These are phyloP conservation scores for Diplodia intermedia DNA, from an alignment of 2,329 filamentous ascomycete species.

Conservation along the genomic window DNA sequence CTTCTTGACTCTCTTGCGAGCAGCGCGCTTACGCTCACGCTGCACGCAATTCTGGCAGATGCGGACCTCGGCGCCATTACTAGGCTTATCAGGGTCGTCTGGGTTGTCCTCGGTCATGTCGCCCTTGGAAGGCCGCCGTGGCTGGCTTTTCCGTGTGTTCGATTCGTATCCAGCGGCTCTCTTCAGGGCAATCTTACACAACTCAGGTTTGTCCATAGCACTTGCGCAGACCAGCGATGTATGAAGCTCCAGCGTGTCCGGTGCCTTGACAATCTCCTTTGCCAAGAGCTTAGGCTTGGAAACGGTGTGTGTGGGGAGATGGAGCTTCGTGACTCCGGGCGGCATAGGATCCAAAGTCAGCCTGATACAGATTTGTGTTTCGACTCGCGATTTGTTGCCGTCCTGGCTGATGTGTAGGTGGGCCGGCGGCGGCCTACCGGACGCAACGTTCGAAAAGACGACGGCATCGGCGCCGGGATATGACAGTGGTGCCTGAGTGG, in stretches of 20 bases:
- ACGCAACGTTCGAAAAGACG: background rate
- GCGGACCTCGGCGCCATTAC: slow-evolving; percentile 90
- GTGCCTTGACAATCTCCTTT: slow-evolving; percentile 71
- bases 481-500: slow-evolving; percentile 2
- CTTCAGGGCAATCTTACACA: slow-evolving; percentile 70
- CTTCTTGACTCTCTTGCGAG: slow-evolving; percentile 91
- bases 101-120: slow-evolving; percentile 56
- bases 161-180: slow-evolving; percentile 59
- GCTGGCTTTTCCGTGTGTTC: slow-evolving; percentile 42
- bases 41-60: slow-evolving; percentile 93
- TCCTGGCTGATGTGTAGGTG: slow-evolving; percentile 24
- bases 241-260: slow-evolving; percentile 79
- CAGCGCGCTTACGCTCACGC: slow-evolving; percentile 87
- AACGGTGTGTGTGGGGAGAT: slow-evolving; percentile 88
- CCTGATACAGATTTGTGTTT: slow-evolving; percentile 92
- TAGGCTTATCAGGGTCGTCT: slow-evolving; percentile 72
- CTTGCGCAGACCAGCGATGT: slow-evolving; percentile 90
- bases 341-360: slow-evolving; percentile 80
- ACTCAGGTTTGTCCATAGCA: slow-evolving; percentile 78
- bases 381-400: slow-evolving; percentile 79
- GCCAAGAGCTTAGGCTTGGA: slow-evolving; percentile 91
- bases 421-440: background rate
- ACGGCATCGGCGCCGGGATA: slow-evolving; percentile 3
- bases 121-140: slow-evolving; percentile 45
- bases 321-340: slow-evolving; percentile 76